Conservation (phyloP, 768 basidiomycete species). For the Mycena maculata region DNA sequence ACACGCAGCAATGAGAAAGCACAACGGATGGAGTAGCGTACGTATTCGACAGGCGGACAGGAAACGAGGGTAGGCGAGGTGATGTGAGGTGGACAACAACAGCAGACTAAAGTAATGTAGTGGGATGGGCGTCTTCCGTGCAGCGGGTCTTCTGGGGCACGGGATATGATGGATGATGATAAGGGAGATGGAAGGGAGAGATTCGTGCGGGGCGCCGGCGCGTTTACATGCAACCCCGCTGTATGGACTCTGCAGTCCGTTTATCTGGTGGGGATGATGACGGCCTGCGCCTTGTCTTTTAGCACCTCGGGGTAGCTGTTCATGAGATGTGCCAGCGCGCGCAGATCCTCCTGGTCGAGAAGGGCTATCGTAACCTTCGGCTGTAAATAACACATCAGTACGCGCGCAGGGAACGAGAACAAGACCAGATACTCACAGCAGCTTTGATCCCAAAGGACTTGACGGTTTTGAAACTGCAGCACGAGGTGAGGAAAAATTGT, state of each 20-base stretch:
- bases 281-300: slow-evolving; percentile 75
- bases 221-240: slow-evolving; percentile 1
- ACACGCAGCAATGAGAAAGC: slow-evolving; percentile 31
- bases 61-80: slow-evolving; percentile 25
- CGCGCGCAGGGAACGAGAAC: not conserved
- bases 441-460: slow-evolving; percentile 87
- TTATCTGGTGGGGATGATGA: slow-evolving; percentile 39
- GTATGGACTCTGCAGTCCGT: not conserved
- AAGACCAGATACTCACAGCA: slow-evolving; percentile 65
- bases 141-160: not conserved
- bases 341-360: slow-evolving; percentile 87
- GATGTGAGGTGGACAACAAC: slow-evolving; percentile 25
- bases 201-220: slow-evolving; percentile 21
- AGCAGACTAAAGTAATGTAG: slow-evolving; percentile 14
- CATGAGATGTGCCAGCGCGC: slow-evolving; percentile 86
- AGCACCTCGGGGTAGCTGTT: slow-evolving; percentile 86
- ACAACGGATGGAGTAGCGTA: slow-evolving; percentile 25
- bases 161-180: not conserved
- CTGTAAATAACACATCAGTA: slow-evolving; percentile 46
- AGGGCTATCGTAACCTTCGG: slow-evolving; percentile 88
- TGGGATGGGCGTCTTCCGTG: not conserved
- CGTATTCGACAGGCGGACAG: slow-evolving; percentile 19
- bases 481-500: not conserved
- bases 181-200: not conserved
- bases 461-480: slow-evolving; percentile 62